phyloP scores from a whole-genome alignment of 768 basidiomycete species.

The Rhizopogon rudus region DNA sequence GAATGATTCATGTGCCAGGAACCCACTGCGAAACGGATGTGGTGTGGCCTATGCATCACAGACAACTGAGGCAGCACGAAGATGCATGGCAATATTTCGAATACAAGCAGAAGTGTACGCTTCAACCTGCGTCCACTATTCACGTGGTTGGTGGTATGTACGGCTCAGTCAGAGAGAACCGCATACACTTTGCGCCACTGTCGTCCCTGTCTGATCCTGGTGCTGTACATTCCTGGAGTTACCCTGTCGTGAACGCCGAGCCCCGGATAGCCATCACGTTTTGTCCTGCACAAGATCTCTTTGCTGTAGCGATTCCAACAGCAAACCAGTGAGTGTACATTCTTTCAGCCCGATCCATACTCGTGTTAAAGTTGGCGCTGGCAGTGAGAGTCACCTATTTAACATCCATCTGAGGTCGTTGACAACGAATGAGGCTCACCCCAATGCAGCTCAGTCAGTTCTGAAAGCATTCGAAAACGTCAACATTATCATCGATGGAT shows the following conservation, averaged over 20 bases:
- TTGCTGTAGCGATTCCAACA: slow-evolving; percentile 44
- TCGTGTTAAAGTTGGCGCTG: background rate
- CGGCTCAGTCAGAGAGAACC: no score
- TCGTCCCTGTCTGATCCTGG: slow-evolving; percentile 29
- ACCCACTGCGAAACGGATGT: slow-evolving; percentile 9
- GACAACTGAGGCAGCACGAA: slow-evolving; percentile 37
- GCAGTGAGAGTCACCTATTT: no score
- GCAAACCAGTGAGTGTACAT: slow-evolving; percentile 31
- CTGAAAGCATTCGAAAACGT: slow-evolving; percentile 10
- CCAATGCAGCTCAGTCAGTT: slow-evolving; percentile 34
- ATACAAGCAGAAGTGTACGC: slow-evolving; percentile 31
- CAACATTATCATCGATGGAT: no score
- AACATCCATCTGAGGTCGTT: slow-evolving; percentile 46
- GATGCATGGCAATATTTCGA: slow-evolving; percentile 41
- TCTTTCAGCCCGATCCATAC: background rate
- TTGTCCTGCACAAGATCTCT: slow-evolving; percentile 50
- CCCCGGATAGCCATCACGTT: slow-evolving; percentile 51
- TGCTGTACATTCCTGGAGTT: slow-evolving; percentile 30
- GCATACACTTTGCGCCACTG: no score
- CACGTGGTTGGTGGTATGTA: slow-evolving; percentile 47
- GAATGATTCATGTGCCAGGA: slow-evolving; percentile 32
- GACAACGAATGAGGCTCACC: slow-evolving; percentile 46
- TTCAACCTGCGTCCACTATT: slow-evolving; percentile 27
- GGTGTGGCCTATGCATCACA: slow-evolving; percentile 35
- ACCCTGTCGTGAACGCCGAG: slow-evolving; percentile 35